Percentiles rank a stretch among this genome's conserved stretches.
These are phyloP conservation scores for Misopates orontium DNA, from an alignment of 257 asterid species.

Conservation along the genomic window DNA sequence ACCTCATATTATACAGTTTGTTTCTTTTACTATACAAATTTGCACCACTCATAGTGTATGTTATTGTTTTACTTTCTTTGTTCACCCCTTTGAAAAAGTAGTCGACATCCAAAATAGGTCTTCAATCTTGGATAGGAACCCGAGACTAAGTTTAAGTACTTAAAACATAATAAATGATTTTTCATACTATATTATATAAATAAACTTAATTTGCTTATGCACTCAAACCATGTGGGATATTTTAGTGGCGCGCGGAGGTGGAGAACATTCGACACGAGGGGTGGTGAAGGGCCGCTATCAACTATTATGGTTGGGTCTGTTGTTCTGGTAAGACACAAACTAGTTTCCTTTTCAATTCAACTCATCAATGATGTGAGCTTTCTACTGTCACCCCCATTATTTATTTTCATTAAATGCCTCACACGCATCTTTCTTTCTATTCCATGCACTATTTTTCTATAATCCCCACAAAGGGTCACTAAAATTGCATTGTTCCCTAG, in stretches of 20 bases:
- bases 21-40: background rate
- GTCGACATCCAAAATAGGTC: too few relatives aligned
- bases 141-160: too few relatives aligned
- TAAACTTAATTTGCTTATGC: too few relatives aligned
- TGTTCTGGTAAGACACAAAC: constrained; percentile 31
- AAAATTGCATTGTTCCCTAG: constrained; percentile 38
- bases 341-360: constrained; percentile 5
- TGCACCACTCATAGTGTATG: background rate
- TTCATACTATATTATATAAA: too few relatives aligned
- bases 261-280: constrained; percentile 24
- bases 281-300: constrained; percentile 42
- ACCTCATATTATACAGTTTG: too few relatives aligned
- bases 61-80: too few relatives aligned
- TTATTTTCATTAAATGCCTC: background rate
- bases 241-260: too few relatives aligned
- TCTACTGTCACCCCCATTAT: background rate
- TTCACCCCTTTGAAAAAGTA: too few relatives aligned
- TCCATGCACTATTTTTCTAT: constrained; percentile 29
- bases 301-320: constrained; percentile 36
- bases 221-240: too few relatives aligned
- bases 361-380: constrained; percentile 8
- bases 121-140: too few relatives aligned
- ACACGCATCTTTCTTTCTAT: background rate
- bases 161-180: too few relatives aligned
- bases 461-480: background rate